Evolutionary conservation across 1,284 basidiomycete species (phyloP).

Genomic region (Inonotus hispidus): DNA sequence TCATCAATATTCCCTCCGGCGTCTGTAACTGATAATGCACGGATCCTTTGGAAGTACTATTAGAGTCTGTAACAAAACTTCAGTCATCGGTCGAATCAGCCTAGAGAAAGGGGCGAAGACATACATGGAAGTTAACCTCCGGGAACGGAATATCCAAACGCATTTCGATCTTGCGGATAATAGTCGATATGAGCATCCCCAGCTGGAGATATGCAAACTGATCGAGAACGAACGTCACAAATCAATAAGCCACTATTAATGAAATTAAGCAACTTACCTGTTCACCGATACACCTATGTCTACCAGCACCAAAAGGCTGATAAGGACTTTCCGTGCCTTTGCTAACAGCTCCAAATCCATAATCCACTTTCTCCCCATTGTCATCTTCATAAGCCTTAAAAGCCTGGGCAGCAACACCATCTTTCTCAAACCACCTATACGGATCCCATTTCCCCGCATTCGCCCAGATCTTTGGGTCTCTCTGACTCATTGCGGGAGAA

Average conservation of each 20-base stretch:
- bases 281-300: conserved; percentile 94
- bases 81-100: background rate
- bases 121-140: conserved; percentile 81
- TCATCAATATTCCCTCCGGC: conserved; percentile 25
- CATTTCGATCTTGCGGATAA: conserved; percentile 77
- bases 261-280: conserved; percentile 44
- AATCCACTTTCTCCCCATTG: conserved; percentile 86
- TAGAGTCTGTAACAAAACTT: conserved; percentile 47
- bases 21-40: conserved; percentile 42
- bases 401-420: conserved; percentile 72
- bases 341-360: conserved; percentile 89
- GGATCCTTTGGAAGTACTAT: conserved; percentile 60
- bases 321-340: conserved; percentile 91
- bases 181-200: conserved; percentile 74
- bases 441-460: conserved; percentile 75
- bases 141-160: conserved; percentile 67
- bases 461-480: conserved; percentile 83
- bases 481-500: conserved; percentile 82
- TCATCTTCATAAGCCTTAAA: conserved; percentile 69
- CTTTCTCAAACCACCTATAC: conserved; percentile 76
- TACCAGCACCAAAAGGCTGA: conserved; percentile 94
- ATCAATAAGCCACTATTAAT: no score
- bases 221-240: no score
- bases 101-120: background rate
- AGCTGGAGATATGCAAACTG: conserved; percentile 97